Percentiles rank a stretch among this genome's conserved stretches.
Conservation (phyloP, 768 basidiomycete genomes). For the Agaricus sinodeliciosus region DNA sequence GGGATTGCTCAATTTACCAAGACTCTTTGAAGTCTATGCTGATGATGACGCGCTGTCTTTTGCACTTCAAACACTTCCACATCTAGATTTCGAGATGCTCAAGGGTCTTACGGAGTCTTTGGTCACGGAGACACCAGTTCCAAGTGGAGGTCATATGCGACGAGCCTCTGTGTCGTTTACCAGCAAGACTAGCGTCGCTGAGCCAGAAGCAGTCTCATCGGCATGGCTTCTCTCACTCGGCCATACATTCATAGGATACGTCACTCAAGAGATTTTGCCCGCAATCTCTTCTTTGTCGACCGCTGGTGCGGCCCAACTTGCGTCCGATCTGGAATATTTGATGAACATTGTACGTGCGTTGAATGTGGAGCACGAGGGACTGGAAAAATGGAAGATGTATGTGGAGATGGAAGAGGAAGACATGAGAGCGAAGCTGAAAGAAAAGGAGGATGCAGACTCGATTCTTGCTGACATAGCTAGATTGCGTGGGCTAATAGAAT, state of each 20-base stretch:
- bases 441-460: constrained; percentile 23
- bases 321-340: constrained; percentile 84
- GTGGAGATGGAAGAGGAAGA: constrained; percentile 55
- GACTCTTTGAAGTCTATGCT: constrained; percentile 91
- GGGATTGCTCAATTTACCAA: constrained; percentile 87
- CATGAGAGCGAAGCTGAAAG: constrained; percentile 25
- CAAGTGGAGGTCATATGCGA: constrained; percentile 12
- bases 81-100: constrained; percentile 50
- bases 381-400: constrained; percentile 75
- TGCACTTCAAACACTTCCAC: constrained; percentile 77
- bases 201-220: constrained; percentile 77
- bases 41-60: constrained; percentile 88
- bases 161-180: constrained; percentile 11
- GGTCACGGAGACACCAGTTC: constrained; percentile 20
- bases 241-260: constrained; percentile 65
- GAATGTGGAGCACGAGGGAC: constrained; percentile 77
- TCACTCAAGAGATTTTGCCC: constrained; percentile 68
- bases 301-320: constrained; percentile 76
- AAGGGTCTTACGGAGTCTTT: constrained; percentile 39
- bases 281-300: constrained; percentile 54
- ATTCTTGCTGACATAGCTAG: constrained; percentile 22
- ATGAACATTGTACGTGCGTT: constrained; percentile 86
- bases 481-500: constrained; percentile 6
- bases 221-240: constrained; percentile 94
- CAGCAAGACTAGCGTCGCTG: constrained; percentile 32